Conservation (phyloP, 306 rosid genomes). For the Casuarina glauca region DNA sequence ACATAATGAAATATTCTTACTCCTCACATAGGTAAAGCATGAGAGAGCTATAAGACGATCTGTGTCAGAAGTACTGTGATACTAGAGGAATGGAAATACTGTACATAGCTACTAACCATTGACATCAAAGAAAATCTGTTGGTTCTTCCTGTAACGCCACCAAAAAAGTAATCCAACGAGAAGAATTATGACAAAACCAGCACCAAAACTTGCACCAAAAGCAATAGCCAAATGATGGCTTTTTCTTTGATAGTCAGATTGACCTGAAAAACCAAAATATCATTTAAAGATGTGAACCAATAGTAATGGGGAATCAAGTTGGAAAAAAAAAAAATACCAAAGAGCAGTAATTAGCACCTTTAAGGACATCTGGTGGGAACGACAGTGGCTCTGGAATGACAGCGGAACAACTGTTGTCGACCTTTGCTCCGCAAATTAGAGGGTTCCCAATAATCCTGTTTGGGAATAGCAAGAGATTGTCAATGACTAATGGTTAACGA, state of each 20-base stretch:
- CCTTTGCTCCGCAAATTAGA: slow-evolving; percentile 78
- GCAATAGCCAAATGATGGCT: slow-evolving; percentile 73
- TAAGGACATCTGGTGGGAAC: slow-evolving; percentile 68
- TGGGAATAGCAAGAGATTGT: slow-evolving; percentile 13
- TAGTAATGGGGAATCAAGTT: slow-evolving; percentile 9
- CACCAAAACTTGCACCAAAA: slow-evolving; percentile 82
- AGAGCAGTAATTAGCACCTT: slow-evolving; percentile 47
- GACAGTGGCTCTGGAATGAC: slow-evolving; percentile 89
- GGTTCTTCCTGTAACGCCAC: slow-evolving; percentile 89
- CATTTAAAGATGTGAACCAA: slow-evolving; percentile 24
- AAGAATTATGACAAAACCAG: slow-evolving; percentile 59
- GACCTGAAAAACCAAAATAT: slow-evolving; percentile 46
- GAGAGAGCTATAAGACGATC: not conserved
- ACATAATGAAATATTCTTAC: slow-evolving; percentile 6
- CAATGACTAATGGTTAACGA: slow-evolving; percentile 5
- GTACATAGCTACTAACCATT: slow-evolving; percentile 56
- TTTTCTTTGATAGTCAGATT: slow-evolving; percentile 52
- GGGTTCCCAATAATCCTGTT: slow-evolving; percentile 91
- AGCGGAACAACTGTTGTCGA: slow-evolving; percentile 68
- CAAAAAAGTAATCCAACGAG: slow-evolving; percentile 65
- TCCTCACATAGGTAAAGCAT: slow-evolving; percentile 9
- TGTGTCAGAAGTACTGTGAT: not conserved
- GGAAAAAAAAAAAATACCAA: slow-evolving; percentile 5
- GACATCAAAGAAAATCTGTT: slow-evolving; percentile 95
- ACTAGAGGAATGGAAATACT: not conserved